Percentiles rank a stretch among this genome's conserved stretches.
These are phyloP conservation scores for Rhynchosporium agropyri DNA, from an alignment of 2,329 filamentous ascomycete genomes.

Conservation along the genomic window DNA sequence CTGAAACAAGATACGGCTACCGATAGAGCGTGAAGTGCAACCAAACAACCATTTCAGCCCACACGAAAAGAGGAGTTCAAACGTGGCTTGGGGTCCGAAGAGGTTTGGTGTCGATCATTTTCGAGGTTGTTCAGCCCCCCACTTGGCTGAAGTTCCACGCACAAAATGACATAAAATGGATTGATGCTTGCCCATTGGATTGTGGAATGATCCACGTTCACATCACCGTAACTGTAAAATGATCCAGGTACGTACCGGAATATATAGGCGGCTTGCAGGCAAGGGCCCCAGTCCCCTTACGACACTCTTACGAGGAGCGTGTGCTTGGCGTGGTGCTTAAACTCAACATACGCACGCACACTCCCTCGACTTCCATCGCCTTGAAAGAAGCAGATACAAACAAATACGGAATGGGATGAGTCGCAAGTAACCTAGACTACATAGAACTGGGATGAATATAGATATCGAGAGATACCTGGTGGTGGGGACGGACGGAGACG, in stretches of 20 bases:
- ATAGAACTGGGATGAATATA: no score
- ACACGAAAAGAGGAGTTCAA: constrained; percentile 8
- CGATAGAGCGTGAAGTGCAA: neutral
- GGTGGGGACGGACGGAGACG: no score
- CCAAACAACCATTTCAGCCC: neutral
- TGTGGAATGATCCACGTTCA: constrained; percentile 13
- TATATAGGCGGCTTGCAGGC: constrained; percentile 20
- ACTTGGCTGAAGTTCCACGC: constrained; percentile 8
- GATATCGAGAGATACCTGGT: no score
- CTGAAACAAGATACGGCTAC: neutral
- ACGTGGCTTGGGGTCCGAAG: neutral
- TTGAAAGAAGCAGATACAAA: neutral
- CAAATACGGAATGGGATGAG: no score
- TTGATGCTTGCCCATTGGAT: neutral
- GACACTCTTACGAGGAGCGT: constrained; percentile 16
- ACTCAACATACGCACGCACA: constrained; percentile 8
- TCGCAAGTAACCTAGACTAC: no score
- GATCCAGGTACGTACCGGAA: constrained; percentile 18
- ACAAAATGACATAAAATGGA: constrained; percentile 2
- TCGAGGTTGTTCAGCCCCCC: constrained; percentile 10
- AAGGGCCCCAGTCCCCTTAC: constrained; percentile 15
- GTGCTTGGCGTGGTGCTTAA: constrained; percentile 21
- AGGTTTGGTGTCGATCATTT: constrained; percentile 4
- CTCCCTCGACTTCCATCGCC: constrained; percentile 13
- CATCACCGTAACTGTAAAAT: constrained; percentile 6